Conservation (phyloP, 2,329 filamentous ascomycete genomes). For the Trichoderma pleuroti region DNA sequence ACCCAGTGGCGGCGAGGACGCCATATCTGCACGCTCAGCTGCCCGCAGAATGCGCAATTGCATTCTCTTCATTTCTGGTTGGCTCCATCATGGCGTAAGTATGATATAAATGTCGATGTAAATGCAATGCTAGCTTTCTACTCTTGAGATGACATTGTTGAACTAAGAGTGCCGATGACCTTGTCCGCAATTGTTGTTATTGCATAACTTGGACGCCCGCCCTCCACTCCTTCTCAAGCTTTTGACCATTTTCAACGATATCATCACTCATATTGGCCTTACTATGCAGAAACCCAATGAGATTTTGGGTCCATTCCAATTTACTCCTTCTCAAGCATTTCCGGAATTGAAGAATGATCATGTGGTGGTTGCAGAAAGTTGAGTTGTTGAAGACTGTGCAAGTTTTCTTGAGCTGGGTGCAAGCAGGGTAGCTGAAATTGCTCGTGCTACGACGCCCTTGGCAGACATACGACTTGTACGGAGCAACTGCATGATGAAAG, state of each 20-base stretch:
- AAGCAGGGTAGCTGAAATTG: background rate
- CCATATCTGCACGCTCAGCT: slow-evolving; percentile 9
- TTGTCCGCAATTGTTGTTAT: background rate
- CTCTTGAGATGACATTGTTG: background rate
- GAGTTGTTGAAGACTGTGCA: background rate
- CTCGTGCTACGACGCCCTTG: background rate
- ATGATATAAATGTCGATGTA: background rate
- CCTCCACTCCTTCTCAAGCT: background rate
- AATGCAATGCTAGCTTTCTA: background rate
- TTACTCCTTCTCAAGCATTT: background rate
- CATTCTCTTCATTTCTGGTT: background rate
- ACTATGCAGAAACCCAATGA: background rate
- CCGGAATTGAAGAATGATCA: background rate
- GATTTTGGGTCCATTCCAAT: background rate
- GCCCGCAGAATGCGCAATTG: slow-evolving; percentile 5
- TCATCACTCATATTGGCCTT: background rate
- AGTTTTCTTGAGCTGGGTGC: background rate
- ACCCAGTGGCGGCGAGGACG: slow-evolving; percentile 14
- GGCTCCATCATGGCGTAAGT: background rate
- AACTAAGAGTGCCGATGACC: background rate
- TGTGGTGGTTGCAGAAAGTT: background rate
- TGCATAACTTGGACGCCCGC: background rate
- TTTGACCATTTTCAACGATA: background rate
- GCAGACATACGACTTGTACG: background rate
- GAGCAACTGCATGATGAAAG: background rate